Base-by-base conservation (phyloP, 139 green algal genomes). In the Chlamydomonas incerta region DNA sequence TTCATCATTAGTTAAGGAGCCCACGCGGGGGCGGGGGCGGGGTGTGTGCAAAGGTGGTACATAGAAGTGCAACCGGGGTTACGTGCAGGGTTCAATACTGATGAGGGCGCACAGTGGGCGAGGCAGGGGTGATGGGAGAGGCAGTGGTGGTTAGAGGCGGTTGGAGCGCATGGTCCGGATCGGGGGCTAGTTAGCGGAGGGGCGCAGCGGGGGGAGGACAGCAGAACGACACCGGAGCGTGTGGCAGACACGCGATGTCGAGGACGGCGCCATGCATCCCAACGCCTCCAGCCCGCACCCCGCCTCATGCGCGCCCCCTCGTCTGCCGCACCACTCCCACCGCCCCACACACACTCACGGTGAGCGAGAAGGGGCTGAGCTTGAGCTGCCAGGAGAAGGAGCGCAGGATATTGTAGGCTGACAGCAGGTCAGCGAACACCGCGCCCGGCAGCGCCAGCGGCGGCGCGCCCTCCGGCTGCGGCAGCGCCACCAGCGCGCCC, bases 341-440 rank as follows among this genome's bases (percentile, higher is more conserved):
- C n/a, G n/a, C n/a, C n/a, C n/a, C n/a, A n/a, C n/a, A n/a, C n/a
- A 17, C 23, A 11, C 74, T 69, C n/a, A 83, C 89, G 77, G 90
- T 62, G 23, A 96, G 89, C 1, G 91, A 85, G 88, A 95, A 96
- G 68, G 94, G 95, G 63, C 90, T 94, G 66, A 97, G 89, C 62
- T 93, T 91, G 33, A 97, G 81, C 89, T 96, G 94, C 95, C 95
- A 97, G 1, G 92, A 95, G 88, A 97, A 97, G 26, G 89, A 91
- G 14, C 95, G 85, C 85, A 96, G 85, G 18, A 94, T 87, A 47
- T 88, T 81, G 89, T 96, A 97, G 1, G 93, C 91, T 0, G 89
- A 73, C 35, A 92, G 37, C 15, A 93, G 79, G 72, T 95, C 88
- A 6, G 90, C 91, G 9, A 92, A 86, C 6, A 72, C 83, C 8